A percentile compares a stretch with the other conserved stretches of the same genome.
Evolutionary conservation across 2,329 filamentous ascomycete genomes (phyloP).

Genomic region (Botrytis paeoniae): DNA sequence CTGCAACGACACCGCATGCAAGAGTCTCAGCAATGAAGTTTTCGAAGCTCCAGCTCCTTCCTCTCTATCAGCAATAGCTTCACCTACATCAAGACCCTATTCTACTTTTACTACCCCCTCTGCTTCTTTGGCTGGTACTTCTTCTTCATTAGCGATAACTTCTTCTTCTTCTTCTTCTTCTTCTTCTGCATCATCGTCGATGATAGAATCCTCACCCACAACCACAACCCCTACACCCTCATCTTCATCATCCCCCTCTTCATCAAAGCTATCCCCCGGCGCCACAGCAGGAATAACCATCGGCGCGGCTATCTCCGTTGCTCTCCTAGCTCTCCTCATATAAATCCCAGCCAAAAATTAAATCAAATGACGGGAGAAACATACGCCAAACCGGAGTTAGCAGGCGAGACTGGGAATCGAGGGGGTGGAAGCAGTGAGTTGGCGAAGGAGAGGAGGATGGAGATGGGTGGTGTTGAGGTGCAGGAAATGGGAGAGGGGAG

Average conservation of each 20-base stretch:
- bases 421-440: not conserved
- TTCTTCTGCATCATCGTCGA: not conserved
- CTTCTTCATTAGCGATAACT: not conserved
- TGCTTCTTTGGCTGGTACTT: not conserved
- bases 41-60: conserved; percentile 5
- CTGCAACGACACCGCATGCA: not conserved
- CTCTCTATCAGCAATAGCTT: not conserved
- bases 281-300: not conserved
- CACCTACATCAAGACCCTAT: conserved; percentile 3
- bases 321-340: not conserved
- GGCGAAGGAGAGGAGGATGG: not conserved
- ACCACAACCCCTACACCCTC: not conserved
- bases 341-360: not conserved
- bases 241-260: not conserved
- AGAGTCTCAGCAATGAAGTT: not conserved
- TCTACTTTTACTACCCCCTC: not conserved
- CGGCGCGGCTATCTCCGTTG: not conserved
- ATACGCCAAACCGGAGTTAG: not conserved
- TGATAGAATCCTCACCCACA: not conserved
- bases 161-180: not conserved
- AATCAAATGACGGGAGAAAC: not conserved
- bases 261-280: not conserved
- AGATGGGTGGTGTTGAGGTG: not conserved
- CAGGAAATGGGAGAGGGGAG: not conserved
- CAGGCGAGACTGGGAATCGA: not conserved